Evolutionary conservation across 805 yeast genomes (phyloP), one percentile per base, ranked within the genome.

Genomic region (Candida nitratophila): DNA sequence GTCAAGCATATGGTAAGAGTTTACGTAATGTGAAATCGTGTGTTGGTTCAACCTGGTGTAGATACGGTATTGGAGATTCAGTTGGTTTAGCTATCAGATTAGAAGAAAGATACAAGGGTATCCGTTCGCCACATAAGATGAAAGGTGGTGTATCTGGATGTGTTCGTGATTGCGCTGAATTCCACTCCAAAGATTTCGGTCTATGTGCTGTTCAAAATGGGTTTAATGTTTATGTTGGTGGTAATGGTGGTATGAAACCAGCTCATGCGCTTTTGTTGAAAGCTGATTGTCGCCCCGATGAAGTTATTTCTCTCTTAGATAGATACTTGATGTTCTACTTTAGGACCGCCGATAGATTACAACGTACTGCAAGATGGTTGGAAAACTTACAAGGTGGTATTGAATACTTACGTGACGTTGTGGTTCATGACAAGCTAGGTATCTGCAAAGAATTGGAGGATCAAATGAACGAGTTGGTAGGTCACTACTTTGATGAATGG

Each of bases 211-310:
- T 63, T 15, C 63, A 59, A 41, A 60, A 57, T 43, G 69, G 69
- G 2, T 65, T 52, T 47, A 63, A 61, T 44, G 64, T 65, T 19
- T 65, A 47, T 44, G 68, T 64, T 33, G 69, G 69, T 15, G 69
- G 68, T 24, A 65, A 65, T 45, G 69, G 69, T 38, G 69, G 68
- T 46, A 64, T 65, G 68, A 64, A 61, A 37, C 69, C 69, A 2
- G 68, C 69, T 3, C 68, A 64, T 50, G 68, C 66, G 0, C 60
- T 54, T 44, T 52, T 65, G 3, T 47, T 65, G 27, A 58, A 60
- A 26, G 55, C 64, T 2, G 65, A 60, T 47, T 65, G 59, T 19
- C 51, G 59, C 8, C 69, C 68, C 16, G 68, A 61, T 44, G 60
- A 63, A 34, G 69, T 65, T 9, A 61, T 64, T 29, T 66, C 64